Conservation (phyloP, 257 asterid species). For the Solanum sejunctum region DNA sequence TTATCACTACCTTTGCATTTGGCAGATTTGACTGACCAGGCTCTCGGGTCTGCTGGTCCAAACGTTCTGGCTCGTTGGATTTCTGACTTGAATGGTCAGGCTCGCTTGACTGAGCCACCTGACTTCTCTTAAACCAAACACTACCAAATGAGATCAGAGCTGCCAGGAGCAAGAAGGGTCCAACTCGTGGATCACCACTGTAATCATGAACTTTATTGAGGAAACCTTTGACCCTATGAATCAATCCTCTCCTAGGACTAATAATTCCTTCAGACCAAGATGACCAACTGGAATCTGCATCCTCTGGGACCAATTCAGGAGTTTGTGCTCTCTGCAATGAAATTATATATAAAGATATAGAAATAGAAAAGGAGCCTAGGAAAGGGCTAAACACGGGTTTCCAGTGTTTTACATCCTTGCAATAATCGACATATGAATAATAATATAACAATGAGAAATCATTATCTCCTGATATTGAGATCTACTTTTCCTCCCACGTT, state of each 20-base stretch:
- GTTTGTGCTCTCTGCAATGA: constrained; percentile 59
- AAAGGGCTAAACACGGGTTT: neutral
- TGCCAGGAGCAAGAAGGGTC: constrained; percentile 70
- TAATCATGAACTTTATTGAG: constrained; percentile 22
- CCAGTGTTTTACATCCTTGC: neutral
- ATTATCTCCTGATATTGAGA: neutral
- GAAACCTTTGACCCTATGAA: constrained; percentile 22
- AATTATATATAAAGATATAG: neutral
- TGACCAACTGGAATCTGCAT: constrained; percentile 53
- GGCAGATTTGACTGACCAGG: constrained; percentile 17
- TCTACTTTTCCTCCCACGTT: neutral
- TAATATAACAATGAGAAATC: neutral
- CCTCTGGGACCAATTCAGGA: constrained; percentile 85
- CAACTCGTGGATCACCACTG: constrained; percentile 75
- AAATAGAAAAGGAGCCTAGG: neutral
- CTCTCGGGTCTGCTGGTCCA: constrained; percentile 5
- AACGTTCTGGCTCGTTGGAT: neutral
- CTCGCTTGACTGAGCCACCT: constrained; percentile 18
- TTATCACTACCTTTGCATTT: constrained; percentile 16
- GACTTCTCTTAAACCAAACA: constrained; percentile 59
- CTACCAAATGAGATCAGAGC: constrained; percentile 64
- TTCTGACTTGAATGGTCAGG: constrained; percentile 26
- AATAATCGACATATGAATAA: neutral
- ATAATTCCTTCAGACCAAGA: constrained; percentile 32
- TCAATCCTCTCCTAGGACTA: constrained; percentile 37